phyloP scores from a whole-genome alignment of 2,329 filamentous ascomycete species.

The Alternaria postmessia region DNA sequence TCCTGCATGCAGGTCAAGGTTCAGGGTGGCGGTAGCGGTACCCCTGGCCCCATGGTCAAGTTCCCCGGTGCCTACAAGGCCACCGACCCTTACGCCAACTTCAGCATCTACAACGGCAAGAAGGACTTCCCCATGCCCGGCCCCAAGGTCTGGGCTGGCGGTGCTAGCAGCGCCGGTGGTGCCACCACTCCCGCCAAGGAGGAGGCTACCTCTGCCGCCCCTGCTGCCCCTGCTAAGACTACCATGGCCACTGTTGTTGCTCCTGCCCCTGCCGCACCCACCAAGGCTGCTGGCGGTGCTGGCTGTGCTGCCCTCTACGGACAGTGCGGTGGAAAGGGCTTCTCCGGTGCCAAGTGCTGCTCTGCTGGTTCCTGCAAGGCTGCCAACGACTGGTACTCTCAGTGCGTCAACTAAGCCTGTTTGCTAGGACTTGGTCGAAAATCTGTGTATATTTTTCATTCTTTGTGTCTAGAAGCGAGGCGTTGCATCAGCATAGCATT shows the following conservation, averaged over 20 bases:
- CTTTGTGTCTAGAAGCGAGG: background rate
- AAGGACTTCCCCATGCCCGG: conserved; percentile 28
- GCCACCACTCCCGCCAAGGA: conserved; percentile 19
- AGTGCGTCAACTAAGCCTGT: conserved; percentile 17
- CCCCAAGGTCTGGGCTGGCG: conserved; percentile 26
- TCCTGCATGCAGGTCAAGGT: conserved; percentile 56
- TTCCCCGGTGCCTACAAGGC: conserved; percentile 45
- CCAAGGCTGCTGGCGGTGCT: conserved; percentile 5
- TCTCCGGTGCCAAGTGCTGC: conserved; percentile 25
- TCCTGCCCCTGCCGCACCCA: conserved; percentile 1
- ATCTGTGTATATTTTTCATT: conserved; percentile 1
- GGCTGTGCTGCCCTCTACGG: conserved; percentile 19
- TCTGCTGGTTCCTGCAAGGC: conserved; percentile 25
- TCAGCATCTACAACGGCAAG: conserved; percentile 38
- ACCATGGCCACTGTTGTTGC: conserved; percentile 3
- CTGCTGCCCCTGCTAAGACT: conserved; percentile 7
- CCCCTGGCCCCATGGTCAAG: conserved; percentile 46
- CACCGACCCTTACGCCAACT: conserved; percentile 33
- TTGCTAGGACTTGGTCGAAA: background rate
- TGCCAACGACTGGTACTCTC: conserved; percentile 28
- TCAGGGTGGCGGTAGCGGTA: conserved; percentile 43
- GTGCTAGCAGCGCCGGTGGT: conserved; percentile 7
- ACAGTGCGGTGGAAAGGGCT: conserved; percentile 29
- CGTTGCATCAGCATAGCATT: background rate
- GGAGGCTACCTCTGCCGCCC: conserved; percentile 5